These are phyloP conservation scores for Hypoxylon perforatum DNA, from an alignment of 495 filamentous ascomycete species.

Conservation along the genomic window DNA sequence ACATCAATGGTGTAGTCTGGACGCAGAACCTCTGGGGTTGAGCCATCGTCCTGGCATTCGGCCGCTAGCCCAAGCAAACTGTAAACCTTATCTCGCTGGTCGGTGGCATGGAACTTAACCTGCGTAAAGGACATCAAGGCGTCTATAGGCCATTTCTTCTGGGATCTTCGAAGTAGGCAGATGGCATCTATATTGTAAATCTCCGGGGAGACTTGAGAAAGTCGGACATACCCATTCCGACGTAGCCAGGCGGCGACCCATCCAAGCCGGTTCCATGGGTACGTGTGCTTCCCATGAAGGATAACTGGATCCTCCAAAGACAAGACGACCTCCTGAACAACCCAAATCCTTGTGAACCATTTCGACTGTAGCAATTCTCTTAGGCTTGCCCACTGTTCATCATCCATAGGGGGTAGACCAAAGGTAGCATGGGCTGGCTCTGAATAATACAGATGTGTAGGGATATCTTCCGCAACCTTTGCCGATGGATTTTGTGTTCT, in stretches of 20 bases:
- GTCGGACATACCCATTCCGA: background rate
- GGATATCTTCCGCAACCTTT: background rate
- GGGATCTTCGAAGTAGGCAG: background rate
- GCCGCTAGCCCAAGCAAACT: constrained; percentile 1
- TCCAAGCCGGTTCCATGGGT: background rate
- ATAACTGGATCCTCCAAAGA: background rate
- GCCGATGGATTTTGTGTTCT: background rate
- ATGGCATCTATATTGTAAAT: background rate
- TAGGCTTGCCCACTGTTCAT: background rate
- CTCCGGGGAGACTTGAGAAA: background rate
- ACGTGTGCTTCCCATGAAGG: background rate
- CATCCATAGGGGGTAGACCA: background rate
- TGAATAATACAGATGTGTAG: background rate
- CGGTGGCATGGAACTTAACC: background rate
- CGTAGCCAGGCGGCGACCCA: background rate
- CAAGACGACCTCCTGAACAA: constrained; percentile 20
- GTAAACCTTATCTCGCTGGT: constrained; percentile 1
- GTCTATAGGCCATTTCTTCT: background rate
- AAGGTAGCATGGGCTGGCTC: background rate
- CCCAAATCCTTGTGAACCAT: constrained; percentile 27
- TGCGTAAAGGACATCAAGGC: background rate
- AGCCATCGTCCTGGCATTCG: background rate
- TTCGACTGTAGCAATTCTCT: background rate
- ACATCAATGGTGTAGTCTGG: background rate
- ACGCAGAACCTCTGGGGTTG: background rate